These are phyloP conservation scores for Glebionis coronaria DNA, from an alignment of 129 eudicot genomes.

Conservation along the genomic window DNA sequence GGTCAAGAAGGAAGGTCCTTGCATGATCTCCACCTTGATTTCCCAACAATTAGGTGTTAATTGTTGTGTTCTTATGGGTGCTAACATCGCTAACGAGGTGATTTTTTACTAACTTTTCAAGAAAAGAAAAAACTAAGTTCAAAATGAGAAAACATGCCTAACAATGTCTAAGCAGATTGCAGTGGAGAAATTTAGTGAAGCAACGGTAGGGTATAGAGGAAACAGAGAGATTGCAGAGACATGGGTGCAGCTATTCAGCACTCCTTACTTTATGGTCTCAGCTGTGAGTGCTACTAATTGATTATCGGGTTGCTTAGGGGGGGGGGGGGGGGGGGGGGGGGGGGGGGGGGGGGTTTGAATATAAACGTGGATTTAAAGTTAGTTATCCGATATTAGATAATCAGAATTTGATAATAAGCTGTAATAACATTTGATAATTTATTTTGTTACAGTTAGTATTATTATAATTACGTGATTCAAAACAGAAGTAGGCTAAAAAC, in stretches of 20 bases:
- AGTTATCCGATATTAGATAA: neutral
- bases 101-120: conserved; percentile 1
- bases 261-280: conserved; percentile 90
- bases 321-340: neutral
- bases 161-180: conserved; percentile 66
- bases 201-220: conserved; percentile 85
- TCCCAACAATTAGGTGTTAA: conserved; percentile 63
- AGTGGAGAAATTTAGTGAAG: conserved; percentile 93
- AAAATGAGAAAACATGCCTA: conserved; percentile 4
- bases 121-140: neutral
- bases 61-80: conserved; percentile 99
- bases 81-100: conserved; percentile 98
- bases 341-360: conserved; percentile 2
- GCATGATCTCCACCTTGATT: conserved; percentile 85
- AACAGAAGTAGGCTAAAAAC: conserved; percentile 1
- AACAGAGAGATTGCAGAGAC: conserved; percentile 77
- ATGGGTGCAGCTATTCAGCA: conserved; percentile 83
- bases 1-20: conserved; percentile 95
- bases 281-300: conserved; percentile 55
- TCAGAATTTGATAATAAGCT: neutral
- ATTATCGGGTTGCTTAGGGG: conserved; percentile 4
- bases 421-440: neutral
- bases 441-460: neutral
- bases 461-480: neutral
- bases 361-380: conserved; percentile 1